Evolutionary conservation across 495 filamentous ascomycete species (phyloP), one percentile per base, ranked within the genome.

Genomic region (Aspergillus affinis): DNA sequence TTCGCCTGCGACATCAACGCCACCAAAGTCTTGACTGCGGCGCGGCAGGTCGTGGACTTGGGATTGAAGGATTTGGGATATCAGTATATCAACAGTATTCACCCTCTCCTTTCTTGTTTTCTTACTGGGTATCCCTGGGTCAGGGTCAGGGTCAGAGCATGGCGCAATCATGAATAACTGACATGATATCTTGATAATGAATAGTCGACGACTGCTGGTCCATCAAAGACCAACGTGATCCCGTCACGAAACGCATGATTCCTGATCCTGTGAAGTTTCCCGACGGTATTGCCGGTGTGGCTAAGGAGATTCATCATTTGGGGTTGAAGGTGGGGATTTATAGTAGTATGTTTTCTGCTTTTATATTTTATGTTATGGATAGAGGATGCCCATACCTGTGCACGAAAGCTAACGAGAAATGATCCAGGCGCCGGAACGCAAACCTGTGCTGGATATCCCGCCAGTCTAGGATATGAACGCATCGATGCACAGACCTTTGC

Each of bases 321-420:
- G 85, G 85, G 0, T 63, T 90, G 29, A 86, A 85, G 55, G 80
- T 89, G 36, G 88, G 88, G 0, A 86, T 91, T 54, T 91, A 90
- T 69, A 72, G 81, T 68, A 69, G 70, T 75, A 46, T 64, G 75
- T 67, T 17, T n/a, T 13, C 8, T 46, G 19, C 67, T 17, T 9
- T 9, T 15, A n/a, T n/a, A n/a, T 48, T 6, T 9, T 32, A 32
- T 32, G 7, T 8, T 12, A 4, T 26, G 23, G 23, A 26, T 26
- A 26, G 23, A 26, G 23, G 17, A 49, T 57, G 6, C n/a, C n/a
- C n/a, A n/a, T 8, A 55, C 21, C 17, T 3, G 2, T 36, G 15
- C 3, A 32, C 30, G 30, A 7, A 32, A 32, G 7, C 30, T 32
- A 32, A 7, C 30, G 30, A 32, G 10, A 8, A 32, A 65, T 15